These are phyloP conservation scores for Erythrophleum fordii DNA, from an alignment of 306 rosid species.

Conservation along the genomic window DNA sequence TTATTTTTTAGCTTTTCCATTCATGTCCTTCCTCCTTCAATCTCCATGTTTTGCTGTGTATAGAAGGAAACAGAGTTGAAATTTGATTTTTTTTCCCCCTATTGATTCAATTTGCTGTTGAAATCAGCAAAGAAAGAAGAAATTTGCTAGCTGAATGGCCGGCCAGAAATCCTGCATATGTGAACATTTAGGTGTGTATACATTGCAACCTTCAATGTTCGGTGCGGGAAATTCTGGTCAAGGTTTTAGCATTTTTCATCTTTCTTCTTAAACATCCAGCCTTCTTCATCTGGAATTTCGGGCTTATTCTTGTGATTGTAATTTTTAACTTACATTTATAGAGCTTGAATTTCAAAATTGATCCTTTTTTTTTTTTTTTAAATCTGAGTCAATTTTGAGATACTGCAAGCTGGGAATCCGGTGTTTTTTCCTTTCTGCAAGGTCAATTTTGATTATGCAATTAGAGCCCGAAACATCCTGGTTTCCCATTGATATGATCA, in stretches of 20 bases:
- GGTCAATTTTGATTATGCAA: constrained; percentile 21
- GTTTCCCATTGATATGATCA: constrained; percentile 18
- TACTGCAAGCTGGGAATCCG: constrained; percentile 1
- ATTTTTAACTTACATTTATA: not conserved
- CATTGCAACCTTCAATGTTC: constrained; percentile 27
- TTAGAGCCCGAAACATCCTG: not conserved
- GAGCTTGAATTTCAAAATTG: not conserved
- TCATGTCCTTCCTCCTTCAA: constrained; percentile 40
- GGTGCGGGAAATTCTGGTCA: constrained; percentile 27
- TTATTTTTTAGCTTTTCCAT: constrained; percentile 34
- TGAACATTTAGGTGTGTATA: not conserved
- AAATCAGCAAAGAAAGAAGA: constrained; percentile 14
- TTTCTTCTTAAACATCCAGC: not conserved
- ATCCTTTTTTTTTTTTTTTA: not conserved
- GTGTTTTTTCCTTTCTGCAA: not conserved
- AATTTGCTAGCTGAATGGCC: not conserved
- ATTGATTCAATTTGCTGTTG: constrained; percentile 15
- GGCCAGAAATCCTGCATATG: constrained; percentile 23
- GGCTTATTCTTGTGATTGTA: not conserved
- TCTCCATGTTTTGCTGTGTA: constrained; percentile 17
- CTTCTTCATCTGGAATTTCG: not conserved
- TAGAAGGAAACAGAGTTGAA: constrained; percentile 11
- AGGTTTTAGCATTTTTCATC: not conserved
- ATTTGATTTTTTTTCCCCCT: not conserved
- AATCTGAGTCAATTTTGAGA: not conserved